A percentile compares a stretch with the other conserved stretches of the same genome.
These are phyloP conservation scores for Yamadazyma epiphylla DNA, from an alignment of 1,139 yeast genomes.

Conservation along the genomic window DNA sequence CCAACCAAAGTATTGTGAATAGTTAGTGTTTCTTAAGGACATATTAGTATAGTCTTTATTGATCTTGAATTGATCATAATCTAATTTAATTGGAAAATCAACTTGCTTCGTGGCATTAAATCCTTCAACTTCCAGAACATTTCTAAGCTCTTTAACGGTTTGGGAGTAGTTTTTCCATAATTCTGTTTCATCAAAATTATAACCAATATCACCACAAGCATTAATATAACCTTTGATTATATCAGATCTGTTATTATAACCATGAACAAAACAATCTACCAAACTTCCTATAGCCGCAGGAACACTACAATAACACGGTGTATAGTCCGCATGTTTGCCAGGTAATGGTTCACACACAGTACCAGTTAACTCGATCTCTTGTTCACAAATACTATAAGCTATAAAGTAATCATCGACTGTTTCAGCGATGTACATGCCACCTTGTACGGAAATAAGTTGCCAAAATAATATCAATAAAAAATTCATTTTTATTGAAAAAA, in stretches of 20 bases:
- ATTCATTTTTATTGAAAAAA: no score
- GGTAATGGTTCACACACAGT: conserved; percentile 6
- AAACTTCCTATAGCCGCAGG: conserved; percentile 18
- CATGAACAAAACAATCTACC: conserved; percentile 16
- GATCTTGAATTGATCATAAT: conserved; percentile 5
- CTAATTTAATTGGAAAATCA: conserved; percentile 10
- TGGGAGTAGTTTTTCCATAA: conserved; percentile 11
- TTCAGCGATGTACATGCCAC: no score
- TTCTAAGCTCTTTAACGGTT: conserved; percentile 5
- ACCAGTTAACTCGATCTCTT: conserved; percentile 5
- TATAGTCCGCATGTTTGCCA: neutral
- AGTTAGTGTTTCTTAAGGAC: conserved; percentile 8
- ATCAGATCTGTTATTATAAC: conserved; percentile 14
- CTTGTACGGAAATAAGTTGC: no score
- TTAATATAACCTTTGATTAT: conserved; percentile 12
- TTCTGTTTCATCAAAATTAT: conserved; percentile 5
- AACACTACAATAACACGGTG: conserved; percentile 14
- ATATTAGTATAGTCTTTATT: conserved; percentile 3
- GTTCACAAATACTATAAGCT: conserved; percentile 7
- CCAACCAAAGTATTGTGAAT: conserved; percentile 44
- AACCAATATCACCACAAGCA: conserved; percentile 9
- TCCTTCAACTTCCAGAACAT: conserved; percentile 6
- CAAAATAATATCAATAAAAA: no score
- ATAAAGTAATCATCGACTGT: no score
- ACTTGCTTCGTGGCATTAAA: conserved; percentile 3